Percentiles rank a stretch among this genome's conserved stretches.
These are phyloP conservation scores for Ophidiomyces ophidiicola DNA, from an alignment of 2,329 filamentous ascomycete genomes.

Conservation along the genomic window DNA sequence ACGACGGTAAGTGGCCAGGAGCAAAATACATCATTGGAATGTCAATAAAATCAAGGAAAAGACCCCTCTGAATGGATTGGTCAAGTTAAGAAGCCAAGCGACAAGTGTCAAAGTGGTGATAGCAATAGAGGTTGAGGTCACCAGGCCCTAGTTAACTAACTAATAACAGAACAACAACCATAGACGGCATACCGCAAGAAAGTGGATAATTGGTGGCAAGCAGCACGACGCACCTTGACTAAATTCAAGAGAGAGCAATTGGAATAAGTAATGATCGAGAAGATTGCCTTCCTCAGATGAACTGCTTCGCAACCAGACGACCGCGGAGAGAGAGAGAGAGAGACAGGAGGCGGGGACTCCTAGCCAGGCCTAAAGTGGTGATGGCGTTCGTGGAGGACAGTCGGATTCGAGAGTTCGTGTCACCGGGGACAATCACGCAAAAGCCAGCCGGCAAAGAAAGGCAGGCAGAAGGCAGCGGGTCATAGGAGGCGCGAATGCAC, in stretches of 20 bases:
- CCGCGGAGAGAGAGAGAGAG: neutral
- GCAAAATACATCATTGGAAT: neutral
- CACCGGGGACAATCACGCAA: conserved; percentile 6
- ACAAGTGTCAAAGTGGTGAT: neutral
- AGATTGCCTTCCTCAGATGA: conserved; percentile 1
- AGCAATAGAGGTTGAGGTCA: conserved; percentile 7
- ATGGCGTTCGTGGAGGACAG: conserved; percentile 1
- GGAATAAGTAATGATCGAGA: neutral
- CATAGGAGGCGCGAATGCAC: conserved; percentile 1
- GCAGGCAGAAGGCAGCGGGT: neutral
- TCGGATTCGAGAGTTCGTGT: conserved; percentile 1
- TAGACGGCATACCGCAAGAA: too few relatives aligned
- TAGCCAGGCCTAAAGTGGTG: conserved; percentile 9
- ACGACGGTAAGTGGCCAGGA: neutral
- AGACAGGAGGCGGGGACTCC: conserved; percentile 11
- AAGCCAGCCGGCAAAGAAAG: neutral
- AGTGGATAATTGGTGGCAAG: conserved; percentile 1
- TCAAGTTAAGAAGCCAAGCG: too few relatives aligned
- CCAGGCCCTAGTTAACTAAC: conserved; percentile 4
- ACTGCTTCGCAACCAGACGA: neutral
- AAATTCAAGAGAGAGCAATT: conserved; percentile 1
- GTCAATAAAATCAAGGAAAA: neutral
- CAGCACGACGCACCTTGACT: conserved; percentile 6
- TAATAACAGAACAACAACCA: conserved; percentile 5
- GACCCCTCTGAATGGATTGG: neutral